A percentile compares a stretch with the other conserved stretches of the same genome.
These are phyloP conservation scores for Paramecium caudatum DNA, from an alignment of 73 alveolate genomes.

Conservation along the genomic window DNA sequence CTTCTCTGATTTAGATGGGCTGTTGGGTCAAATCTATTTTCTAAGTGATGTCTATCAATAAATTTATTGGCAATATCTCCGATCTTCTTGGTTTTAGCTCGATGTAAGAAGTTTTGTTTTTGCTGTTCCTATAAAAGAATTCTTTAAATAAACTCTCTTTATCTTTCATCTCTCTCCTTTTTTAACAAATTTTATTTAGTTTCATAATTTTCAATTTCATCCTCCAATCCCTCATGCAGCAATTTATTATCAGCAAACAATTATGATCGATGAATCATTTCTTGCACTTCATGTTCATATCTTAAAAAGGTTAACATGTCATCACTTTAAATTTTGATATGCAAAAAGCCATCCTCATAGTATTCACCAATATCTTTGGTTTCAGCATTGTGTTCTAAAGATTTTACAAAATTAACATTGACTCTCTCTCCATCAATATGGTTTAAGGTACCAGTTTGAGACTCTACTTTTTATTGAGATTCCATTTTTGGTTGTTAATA, in stretches of 20 bases:
- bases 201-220: background rate
- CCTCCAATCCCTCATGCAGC: slow-evolving; percentile 1
- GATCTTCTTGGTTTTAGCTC: slow-evolving; percentile 25
- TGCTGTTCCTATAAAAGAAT: background rate
- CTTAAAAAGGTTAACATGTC: slow-evolving; percentile 25
- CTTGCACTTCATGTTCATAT: slow-evolving; percentile 29
- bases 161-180: background rate
- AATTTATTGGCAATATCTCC: slow-evolving; percentile 31
- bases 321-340: slow-evolving; percentile 1
- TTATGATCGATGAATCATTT: slow-evolving; percentile 23
- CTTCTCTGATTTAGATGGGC: too few relatives aligned
- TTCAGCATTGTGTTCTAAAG: slow-evolving; percentile 27
- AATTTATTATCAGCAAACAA: background rate
- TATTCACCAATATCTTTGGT: background rate
- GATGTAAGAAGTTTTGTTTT: background rate
- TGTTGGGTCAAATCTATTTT: background rate
- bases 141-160: background rate
- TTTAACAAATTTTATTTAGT: background rate
- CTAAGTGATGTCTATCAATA: background rate
- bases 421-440: background rate
- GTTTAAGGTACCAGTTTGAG: background rate
- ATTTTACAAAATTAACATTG: slow-evolving; percentile 28
- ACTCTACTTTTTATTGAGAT: background rate
- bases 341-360: slow-evolving; percentile 8
- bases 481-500: too few relatives aligned